Evolutionary conservation across 768 basidiomycete species (phyloP).

Genomic region (Pisolithus sp.): DNA sequence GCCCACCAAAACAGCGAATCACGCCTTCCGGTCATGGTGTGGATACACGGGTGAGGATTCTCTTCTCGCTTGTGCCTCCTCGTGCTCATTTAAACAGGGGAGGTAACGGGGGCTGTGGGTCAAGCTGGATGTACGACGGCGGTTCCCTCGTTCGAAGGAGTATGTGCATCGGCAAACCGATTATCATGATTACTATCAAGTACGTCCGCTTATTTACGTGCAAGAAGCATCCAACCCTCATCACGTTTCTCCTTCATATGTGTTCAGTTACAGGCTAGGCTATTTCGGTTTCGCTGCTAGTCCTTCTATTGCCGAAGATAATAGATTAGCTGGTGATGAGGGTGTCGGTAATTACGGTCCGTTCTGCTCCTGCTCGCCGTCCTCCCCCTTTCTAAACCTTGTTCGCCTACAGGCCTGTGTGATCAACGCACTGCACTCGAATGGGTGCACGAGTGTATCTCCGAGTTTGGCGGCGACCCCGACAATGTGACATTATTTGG

Average conservation of each 20-base stretch:
- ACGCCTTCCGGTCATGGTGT: conserved; percentile 70
- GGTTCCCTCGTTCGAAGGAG: conserved; percentile 67
- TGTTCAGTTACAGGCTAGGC: conserved; percentile 64
- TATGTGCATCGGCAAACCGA: conserved; percentile 52
- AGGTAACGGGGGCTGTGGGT: conserved; percentile 65
- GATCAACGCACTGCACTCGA: conserved; percentile 61
- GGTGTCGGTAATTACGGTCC: conserved; percentile 76
- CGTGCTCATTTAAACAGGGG: conserved; percentile 42
- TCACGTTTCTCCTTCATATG: neutral
- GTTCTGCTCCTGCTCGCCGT: conserved; percentile 14
- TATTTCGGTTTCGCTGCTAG: conserved; percentile 73
- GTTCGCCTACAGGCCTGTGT: conserved; percentile 39
- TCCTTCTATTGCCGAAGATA: conserved; percentile 60
- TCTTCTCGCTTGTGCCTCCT: conserved; percentile 2
- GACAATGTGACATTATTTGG: conserved; percentile 38
- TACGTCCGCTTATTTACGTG: conserved; percentile 33
- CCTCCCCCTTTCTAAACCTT: neutral
- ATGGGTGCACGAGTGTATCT: conserved; percentile 56
- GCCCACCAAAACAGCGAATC: conserved; percentile 47
- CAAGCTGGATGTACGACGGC: conserved; percentile 72
- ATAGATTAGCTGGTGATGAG: conserved; percentile 53
- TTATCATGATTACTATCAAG: conserved; percentile 74
- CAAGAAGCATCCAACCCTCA: conserved; percentile 4
- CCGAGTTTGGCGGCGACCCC: conserved; percentile 64
- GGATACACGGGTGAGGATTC: conserved; percentile 71